Evolutionary conservation across 2,329 filamentous ascomycete genomes (phyloP).

Genomic region (Fusarium multiceps): DNA sequence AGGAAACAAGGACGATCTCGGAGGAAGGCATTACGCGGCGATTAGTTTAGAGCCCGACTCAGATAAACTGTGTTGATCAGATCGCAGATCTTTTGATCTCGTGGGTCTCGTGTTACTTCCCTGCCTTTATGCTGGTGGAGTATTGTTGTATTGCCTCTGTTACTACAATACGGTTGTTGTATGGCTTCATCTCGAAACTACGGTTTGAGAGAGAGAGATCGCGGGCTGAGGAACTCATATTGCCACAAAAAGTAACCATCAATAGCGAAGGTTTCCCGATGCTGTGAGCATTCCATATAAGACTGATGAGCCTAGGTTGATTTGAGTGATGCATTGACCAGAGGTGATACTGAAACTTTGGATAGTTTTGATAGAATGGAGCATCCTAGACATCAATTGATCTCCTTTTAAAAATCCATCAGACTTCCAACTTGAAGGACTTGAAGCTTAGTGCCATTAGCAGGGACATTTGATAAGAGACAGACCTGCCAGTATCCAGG

Average conservation of each 20-base stretch:
- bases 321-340: not conserved
- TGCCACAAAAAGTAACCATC: not conserved
- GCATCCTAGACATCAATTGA: not conserved
- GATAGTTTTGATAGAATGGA: not conserved
- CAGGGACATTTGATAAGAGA: too few relatives aligned
- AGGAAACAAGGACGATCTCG: not conserved
- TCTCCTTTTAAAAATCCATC: not conserved
- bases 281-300: not conserved
- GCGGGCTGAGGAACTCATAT: not conserved
- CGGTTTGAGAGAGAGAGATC: not conserved
- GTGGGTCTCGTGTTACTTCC: constrained; percentile 20
- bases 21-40: not conserved
- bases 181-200: not conserved
- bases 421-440: not conserved
- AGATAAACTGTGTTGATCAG: constrained; percentile 24
- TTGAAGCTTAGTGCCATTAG: not conserved
- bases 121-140: constrained; percentile 22
- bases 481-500: not conserved
- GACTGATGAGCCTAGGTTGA: not conserved
- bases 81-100: constrained; percentile 30
- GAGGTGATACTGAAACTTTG: too few relatives aligned
- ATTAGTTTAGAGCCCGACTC: not conserved
- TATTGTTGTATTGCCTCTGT: not conserved
- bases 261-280: not conserved
- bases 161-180: not conserved